phyloP scores from a whole-genome alignment of 2,329 filamentous ascomycete species.

The Colletotrichum gigasporum region DNA sequence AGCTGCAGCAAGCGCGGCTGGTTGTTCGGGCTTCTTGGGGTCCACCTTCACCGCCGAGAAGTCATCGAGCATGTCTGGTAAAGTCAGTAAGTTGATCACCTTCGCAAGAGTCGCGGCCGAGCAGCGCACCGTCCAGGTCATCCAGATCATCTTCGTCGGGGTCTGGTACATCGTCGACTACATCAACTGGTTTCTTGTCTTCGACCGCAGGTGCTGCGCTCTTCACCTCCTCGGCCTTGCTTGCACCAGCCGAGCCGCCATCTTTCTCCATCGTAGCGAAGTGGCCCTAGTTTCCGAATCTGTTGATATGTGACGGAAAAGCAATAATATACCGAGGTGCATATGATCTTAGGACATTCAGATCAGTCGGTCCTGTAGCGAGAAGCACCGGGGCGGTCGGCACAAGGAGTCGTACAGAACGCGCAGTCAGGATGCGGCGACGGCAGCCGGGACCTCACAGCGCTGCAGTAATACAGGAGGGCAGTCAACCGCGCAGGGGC shows the following conservation, averaged over 20 bases:
- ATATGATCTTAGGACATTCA: background rate
- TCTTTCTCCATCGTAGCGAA: slow-evolving; percentile 18
- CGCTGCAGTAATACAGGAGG: slow-evolving; percentile 7
- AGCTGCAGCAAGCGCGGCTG: slow-evolving; percentile 27
- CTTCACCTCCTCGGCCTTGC: slow-evolving; percentile 32
- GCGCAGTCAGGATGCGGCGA: background rate
- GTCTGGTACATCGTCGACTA: slow-evolving; percentile 74
- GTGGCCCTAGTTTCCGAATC: background rate
- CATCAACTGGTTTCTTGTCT: slow-evolving; percentile 36
- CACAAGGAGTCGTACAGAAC: slow-evolving; percentile 1
- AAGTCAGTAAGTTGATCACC: background rate
- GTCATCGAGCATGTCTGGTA: slow-evolving; percentile 87
- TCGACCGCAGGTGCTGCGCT: slow-evolving; percentile 29
- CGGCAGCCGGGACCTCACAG: background rate
- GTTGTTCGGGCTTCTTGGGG: slow-evolving; percentile 47
- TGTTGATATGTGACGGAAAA: background rate
- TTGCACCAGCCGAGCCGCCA: slow-evolving; percentile 16
- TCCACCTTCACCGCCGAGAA: slow-evolving; percentile 76
- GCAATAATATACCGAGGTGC: background rate
- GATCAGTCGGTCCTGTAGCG: background rate
- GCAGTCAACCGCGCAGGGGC: background rate
- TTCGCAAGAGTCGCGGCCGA: background rate
- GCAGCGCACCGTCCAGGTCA: slow-evolving; percentile 82
- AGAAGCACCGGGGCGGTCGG: background rate
- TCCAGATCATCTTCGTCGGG: slow-evolving; percentile 93